Evolutionary conservation across 306 rosid genomes (phyloP), one percentile per base, ranked within the genome.

Genomic region (Abrus pulchellus): DNA sequence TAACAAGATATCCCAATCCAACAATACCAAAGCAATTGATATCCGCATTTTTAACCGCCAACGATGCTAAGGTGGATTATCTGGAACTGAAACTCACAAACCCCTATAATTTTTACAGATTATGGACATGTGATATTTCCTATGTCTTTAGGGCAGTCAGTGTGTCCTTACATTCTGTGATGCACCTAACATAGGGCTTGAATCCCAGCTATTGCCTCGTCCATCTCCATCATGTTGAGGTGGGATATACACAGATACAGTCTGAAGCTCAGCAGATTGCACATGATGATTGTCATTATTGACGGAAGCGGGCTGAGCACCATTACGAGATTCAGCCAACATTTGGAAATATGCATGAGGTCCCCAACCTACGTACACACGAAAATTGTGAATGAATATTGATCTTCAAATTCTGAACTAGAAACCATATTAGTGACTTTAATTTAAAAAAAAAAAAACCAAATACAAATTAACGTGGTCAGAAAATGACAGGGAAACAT

Each of bases 271-370:
- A 36, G 86, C 49, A 28, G 84, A 83, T 70, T 48, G 89, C 6
- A 78, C 82, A 8, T 7, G 62, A 38, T 72, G 86, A 61, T 8
- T 48, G 36, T 80, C 85, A 69, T 45, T 78, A 63, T 68, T 85
- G 72, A 78, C 13, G 7, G 79, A n/a, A 5, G 81, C 38, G 2
- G 90, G 55, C 69, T 66, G 89, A 74, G 33, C 74, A 1, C 12
- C 78, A 74, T 78, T 89, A 41, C 57, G 84, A 48, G 93, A 29
- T 55, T 93, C 97, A 7, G 89, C 85, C 79, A 91, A 73, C 94
- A 90, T 91, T 83, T 81, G 92, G 75, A 93, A 91, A 86, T 93
- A 93, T 0, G 97, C 97, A 66, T 88, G 89, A 54, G 97, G 97
- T 72, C 92, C 97, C 97, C 97, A 93, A 82, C 97, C 97, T 92